Evolutionary conservation across 1,139 yeast species (phyloP).

Genomic region (Suhomyces bokatorum): DNA sequence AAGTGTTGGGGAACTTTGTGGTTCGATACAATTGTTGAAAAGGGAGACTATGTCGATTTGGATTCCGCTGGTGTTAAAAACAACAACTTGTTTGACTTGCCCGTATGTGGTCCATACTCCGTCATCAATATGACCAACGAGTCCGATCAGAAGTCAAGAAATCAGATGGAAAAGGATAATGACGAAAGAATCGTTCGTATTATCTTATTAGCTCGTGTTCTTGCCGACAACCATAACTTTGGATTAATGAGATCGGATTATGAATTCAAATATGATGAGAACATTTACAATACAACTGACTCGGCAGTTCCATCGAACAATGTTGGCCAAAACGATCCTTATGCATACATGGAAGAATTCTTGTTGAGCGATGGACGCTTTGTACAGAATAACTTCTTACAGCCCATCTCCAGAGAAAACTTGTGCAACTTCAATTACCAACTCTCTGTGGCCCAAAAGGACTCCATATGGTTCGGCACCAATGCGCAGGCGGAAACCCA

Average conservation of each 20-base stretch:
- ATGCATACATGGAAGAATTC: slow-evolving; percentile 35
- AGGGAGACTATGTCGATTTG: slow-evolving; percentile 52
- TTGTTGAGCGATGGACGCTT: slow-evolving; percentile 46
- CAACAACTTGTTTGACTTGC: slow-evolving; percentile 59
- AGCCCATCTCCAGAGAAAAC: slow-evolving; percentile 34
- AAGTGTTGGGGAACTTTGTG: slow-evolving; percentile 83
- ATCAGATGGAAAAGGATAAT: slow-evolving; percentile 35
- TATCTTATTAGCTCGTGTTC: slow-evolving; percentile 46
- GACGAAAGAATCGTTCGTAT: slow-evolving; percentile 54
- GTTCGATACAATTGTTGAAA: slow-evolving; percentile 59
- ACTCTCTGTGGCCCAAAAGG: slow-evolving; percentile 18
- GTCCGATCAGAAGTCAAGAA: slow-evolving; percentile 22
- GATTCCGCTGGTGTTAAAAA: slow-evolving; percentile 60
- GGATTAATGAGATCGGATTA: slow-evolving; percentile 50
- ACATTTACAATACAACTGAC: slow-evolving; percentile 29
- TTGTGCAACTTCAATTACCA: slow-evolving; percentile 17
- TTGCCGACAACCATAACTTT: slow-evolving; percentile 51
- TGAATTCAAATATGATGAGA: slow-evolving; percentile 45
- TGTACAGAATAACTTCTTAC: slow-evolving; percentile 43
- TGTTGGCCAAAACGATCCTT: slow-evolving; percentile 21
- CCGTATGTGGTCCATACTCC: slow-evolving; percentile 60
- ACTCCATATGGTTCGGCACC: slow-evolving; percentile 23
- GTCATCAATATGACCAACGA: slow-evolving; percentile 19
- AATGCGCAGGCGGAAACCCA: slow-evolving; percentile 1
- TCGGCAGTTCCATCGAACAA: slow-evolving; percentile 15